Evolutionary conservation across 352 stramenopile species (phyloP).

Genomic region (Globisporangium mamillatum): DNA sequence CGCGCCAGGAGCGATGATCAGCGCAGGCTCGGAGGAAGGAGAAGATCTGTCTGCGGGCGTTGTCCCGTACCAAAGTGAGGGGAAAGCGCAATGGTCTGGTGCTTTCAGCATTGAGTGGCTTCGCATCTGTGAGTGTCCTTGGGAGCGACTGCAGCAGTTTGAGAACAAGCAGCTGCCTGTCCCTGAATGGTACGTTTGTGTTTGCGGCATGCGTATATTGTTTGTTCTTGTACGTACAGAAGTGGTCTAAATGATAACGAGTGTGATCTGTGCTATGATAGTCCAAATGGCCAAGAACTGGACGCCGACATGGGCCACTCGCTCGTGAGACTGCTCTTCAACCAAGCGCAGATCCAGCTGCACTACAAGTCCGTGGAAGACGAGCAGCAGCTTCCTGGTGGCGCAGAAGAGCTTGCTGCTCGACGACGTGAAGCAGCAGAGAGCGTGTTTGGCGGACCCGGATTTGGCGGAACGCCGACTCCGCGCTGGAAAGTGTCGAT

Average conservation of each 20-base stretch:
- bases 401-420: slow-evolving; percentile 68
- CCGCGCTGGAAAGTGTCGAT: slow-evolving; percentile 43
- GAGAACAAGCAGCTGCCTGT: slow-evolving; percentile 67
- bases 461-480: slow-evolving; percentile 24
- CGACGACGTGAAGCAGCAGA: slow-evolving; percentile 73
- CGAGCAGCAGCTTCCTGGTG: slow-evolving; percentile 65
- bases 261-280: slow-evolving; percentile 20
- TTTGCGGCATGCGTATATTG: not conserved
- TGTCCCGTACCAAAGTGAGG: slow-evolving; percentile 62
- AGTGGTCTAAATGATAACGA: not conserved
- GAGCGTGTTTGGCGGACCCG: slow-evolving; percentile 46
- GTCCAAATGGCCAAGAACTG: slow-evolving; percentile 66
- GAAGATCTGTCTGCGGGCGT: slow-evolving; percentile 46
- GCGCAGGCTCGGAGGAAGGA: slow-evolving; percentile 33
- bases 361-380: slow-evolving; percentile 85
- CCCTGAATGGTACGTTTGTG: slow-evolving; percentile 46
- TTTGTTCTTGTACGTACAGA: slow-evolving; percentile 8
- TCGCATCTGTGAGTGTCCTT: slow-evolving; percentile 85
- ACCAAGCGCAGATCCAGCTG: slow-evolving; percentile 78
- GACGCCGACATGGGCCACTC: slow-evolving; percentile 65
- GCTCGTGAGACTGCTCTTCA: slow-evolving; percentile 74
- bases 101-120: slow-evolving; percentile 81
- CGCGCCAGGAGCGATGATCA: slow-evolving; percentile 29
- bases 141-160: slow-evolving; percentile 69
- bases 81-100: slow-evolving; percentile 48